Conservation (phyloP, 2,329 filamentous ascomycete species). For the Phaeosphaeria sp. region DNA sequence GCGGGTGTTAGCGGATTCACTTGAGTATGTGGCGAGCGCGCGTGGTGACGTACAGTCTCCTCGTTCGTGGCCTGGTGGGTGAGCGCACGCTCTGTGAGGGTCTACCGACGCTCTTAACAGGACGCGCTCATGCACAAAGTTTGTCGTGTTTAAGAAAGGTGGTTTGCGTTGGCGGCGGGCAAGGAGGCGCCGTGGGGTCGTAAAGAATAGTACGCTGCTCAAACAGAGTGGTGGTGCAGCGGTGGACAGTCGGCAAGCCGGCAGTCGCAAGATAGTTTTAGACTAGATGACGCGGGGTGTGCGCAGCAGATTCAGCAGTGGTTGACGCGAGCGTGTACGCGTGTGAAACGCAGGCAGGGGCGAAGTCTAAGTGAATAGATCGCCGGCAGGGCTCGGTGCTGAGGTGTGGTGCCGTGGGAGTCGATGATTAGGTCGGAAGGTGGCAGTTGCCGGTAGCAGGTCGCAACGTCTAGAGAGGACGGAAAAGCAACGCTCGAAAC, state of each 20-base stretch:
- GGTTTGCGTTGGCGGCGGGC: slow-evolving; percentile 24
- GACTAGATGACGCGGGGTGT: slow-evolving; percentile 18
- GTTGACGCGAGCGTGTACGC: slow-evolving; percentile 12
- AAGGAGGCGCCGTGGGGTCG: slow-evolving; percentile 26
- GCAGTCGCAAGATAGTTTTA: not conserved
- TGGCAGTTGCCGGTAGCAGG: slow-evolving; percentile 11
- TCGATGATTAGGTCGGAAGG: slow-evolving; percentile 7
- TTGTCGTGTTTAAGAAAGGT: slow-evolving; percentile 20
- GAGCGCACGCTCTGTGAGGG: slow-evolving; percentile 47
- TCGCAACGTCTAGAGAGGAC: slow-evolving; percentile 13
- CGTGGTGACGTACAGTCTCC: slow-evolving; percentile 46
- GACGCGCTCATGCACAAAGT: slow-evolving; percentile 46
- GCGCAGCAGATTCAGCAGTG: slow-evolving; percentile 12
- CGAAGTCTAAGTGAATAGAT: slow-evolving; percentile 51
- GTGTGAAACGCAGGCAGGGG: slow-evolving; percentile 36
- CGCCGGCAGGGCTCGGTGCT: slow-evolving; percentile 30
- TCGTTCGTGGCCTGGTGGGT: slow-evolving; percentile 40
- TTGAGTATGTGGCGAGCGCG: slow-evolving; percentile 3
- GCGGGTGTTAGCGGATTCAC: slow-evolving; percentile 21
- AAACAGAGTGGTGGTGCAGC: slow-evolving; percentile 22
- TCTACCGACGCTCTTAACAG: slow-evolving; percentile 40
- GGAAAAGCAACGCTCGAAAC: slow-evolving; percentile 25
- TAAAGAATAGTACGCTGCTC: slow-evolving; percentile 32
- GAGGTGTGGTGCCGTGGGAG: slow-evolving; percentile 18
- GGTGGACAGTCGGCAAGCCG: slow-evolving; percentile 16